phyloP scores from a whole-genome alignment of 257 asterid genomes.

The Forsythia suspensa region DNA sequence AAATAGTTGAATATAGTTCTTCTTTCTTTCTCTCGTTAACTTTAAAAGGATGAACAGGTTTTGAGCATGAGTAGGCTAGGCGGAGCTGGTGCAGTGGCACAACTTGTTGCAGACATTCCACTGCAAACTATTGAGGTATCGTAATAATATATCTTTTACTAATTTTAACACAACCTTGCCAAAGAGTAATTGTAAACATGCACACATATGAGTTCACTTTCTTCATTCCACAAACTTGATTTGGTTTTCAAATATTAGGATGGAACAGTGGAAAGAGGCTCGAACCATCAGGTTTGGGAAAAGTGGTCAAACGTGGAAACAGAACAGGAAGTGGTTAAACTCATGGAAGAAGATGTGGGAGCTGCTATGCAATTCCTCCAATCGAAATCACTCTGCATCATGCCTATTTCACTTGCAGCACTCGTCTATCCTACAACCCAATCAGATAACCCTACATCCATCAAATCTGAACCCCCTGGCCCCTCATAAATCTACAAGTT shows the following conservation, averaged over 20 bases:
- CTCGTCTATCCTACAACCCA: constrained; percentile 67
- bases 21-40: neutral
- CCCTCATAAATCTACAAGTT: constrained; percentile 42
- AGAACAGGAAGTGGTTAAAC: constrained; percentile 73
- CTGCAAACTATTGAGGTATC: constrained; percentile 71
- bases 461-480: constrained; percentile 67
- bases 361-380: constrained; percentile 87
- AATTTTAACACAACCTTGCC: neutral
- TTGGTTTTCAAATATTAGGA: constrained; percentile 35
- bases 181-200: neutral
- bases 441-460: constrained; percentile 43
- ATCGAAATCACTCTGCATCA: constrained; percentile 85
- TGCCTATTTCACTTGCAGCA: constrained; percentile 88
- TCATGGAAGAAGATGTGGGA: constrained; percentile 85
- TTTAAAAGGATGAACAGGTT: constrained; percentile 43
- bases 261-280: constrained; percentile 47
- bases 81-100: constrained; percentile 92
- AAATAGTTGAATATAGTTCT: neutral
- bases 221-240: constrained; percentile 1
- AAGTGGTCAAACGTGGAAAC: constrained; percentile 86
- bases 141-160: neutral
- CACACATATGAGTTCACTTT: neutral
- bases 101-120: constrained; percentile 81
- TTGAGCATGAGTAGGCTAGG: constrained; percentile 92
- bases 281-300: constrained; percentile 73